Base-by-base conservation (phyloP, 2,329 filamentous ascomycete genomes). In the Scedosporium minutisporum region DNA sequence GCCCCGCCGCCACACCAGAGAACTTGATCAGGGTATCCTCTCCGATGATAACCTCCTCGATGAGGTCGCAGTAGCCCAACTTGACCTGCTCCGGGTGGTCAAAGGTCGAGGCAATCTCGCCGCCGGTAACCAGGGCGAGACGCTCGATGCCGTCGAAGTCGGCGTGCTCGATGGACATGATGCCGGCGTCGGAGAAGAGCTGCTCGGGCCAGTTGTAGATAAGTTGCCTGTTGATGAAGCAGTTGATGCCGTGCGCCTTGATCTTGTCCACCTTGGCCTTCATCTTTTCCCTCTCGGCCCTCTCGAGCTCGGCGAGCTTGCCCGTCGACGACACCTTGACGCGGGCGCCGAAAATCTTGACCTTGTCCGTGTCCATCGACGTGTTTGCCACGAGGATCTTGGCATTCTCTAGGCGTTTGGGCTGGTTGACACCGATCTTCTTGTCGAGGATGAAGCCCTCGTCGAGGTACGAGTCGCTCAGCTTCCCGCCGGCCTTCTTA, bases 181-280 rank as follows among this genome's bases (percentile, higher is more conserved):
- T 97, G 65, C 95, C 95, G 6, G 93, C 93, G 75, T 99, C 95
- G 42, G 93, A 92, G 73, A 99, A 99, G 57, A 99, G 88, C 78
- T 99, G 95, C 78, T 99, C 95, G 5, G 95, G 95, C 95, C 95
- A 99, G 83, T 99, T 99, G 84, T 99, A 99, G 79, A 99, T 99
- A 66, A 99, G 86, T 76, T 99, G 95, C 69, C 95, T 84, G 84
- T 99, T 99, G 77, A 99, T 96, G 77, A 99, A 99, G 82, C 95
- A 97, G 84, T 99, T 99, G 80, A 99, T 97, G 64, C 95, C 95
- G 72, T 99, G 95, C 57, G 91, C 85, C 85, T 97, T 99, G 80
- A 99, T 99, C 77, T 91, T 93, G 66, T 99, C 95, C 57, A 99
- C 95, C 84, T 99, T 99, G 67, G 90, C 89, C 83, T 93, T 96